Base-by-base conservation (phyloP, 2,329 filamentous ascomycete genomes). In the Colletotrichum cordylinicola region DNA sequence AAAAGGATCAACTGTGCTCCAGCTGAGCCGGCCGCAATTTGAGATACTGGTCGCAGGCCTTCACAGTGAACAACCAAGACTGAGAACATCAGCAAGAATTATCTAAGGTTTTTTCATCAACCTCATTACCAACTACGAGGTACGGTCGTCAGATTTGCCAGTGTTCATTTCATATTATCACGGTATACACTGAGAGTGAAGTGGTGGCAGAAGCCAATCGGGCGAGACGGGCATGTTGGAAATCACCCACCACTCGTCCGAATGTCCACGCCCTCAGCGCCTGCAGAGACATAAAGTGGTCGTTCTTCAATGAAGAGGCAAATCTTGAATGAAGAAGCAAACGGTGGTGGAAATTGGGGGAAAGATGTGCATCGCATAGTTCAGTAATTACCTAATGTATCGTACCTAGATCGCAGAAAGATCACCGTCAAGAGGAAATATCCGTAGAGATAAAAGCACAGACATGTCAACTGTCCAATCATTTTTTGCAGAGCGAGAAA, bases 101-200 rank as follows among this genome's bases (percentile, higher is more conserved):
- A n/a, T 3, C n/a, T 4, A 3, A 4, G 0, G 3, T 13, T 4
- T 1, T 21, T 3, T 13, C 3, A n/a, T 21, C 6, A 1, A n/a
- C n/a, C n/a, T 13, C 6, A 4, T n/a, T 2, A 1, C 18, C 7
- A 0, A 21, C 0, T 21, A 21, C 3, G 3, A 0, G 10, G 43
- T 21, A 12, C 10, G 0, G 3, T 4, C 6, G 13, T 0, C 10
- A 2, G 4, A 2, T 13, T 48, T 13, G 0, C n/a, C 21, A 21
- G 2, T 6, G 2, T 48, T 0, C 9, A 2, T n/a, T 13, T n/a
- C 0, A n/a, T 48, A 48, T 48, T 13, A 0, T 7, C 1, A 0
- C 12, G 0, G 16, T 2, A 21, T 48, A 21, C 6, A 13, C 43
- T 48, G 10, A n/a, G 16, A 48, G 16, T 21, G 43, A 0, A 21